phyloP scores from a whole-genome alignment of 345 rosid genomes.

The Anacardium occidentale region DNA sequence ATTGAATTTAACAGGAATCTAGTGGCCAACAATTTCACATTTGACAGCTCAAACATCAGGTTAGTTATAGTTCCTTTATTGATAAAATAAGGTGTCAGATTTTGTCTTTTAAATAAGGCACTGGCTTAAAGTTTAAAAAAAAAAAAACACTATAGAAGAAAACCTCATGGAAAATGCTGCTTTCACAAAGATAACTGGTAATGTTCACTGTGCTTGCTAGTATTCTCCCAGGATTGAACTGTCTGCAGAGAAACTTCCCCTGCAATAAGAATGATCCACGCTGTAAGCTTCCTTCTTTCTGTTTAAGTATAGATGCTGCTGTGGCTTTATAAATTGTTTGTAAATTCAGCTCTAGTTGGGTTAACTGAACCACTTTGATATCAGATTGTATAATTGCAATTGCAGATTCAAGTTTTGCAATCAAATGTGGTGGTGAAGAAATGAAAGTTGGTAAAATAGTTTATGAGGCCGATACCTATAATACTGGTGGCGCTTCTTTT shows the following conservation, averaged over 20 bases:
- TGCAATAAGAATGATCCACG: conserved; percentile 30
- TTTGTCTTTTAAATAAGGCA: neutral
- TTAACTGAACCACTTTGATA: too few relatives aligned
- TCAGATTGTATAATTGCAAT: neutral
- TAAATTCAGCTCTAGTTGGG: too few relatives aligned
- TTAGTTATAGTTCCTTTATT: neutral
- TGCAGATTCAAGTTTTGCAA: conserved; percentile 17
- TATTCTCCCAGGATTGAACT: conserved; percentile 33
- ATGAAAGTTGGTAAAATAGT: conserved; percentile 25
- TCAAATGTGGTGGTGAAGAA: conserved; percentile 36
- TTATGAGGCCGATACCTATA: conserved; percentile 43
- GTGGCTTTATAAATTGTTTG: neutral
- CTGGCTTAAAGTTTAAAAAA: neutral
- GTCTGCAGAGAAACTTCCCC: conserved; percentile 38
- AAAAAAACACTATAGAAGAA: too few relatives aligned
- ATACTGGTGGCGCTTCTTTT: conserved; percentile 42
- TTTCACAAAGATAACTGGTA: neutral
- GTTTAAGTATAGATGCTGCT: neutral
- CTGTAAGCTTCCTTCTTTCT: conserved; percentile 27
- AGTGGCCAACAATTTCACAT: conserved; percentile 36
- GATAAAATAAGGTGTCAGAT: neutral
- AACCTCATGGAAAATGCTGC: neutral
- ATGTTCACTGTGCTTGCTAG: conserved; percentile 21
- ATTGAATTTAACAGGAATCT: conserved; percentile 32
- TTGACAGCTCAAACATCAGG: conserved; percentile 31